Conservation (phyloP, 768 basidiomycete genomes). For the Imleria badia region DNA sequence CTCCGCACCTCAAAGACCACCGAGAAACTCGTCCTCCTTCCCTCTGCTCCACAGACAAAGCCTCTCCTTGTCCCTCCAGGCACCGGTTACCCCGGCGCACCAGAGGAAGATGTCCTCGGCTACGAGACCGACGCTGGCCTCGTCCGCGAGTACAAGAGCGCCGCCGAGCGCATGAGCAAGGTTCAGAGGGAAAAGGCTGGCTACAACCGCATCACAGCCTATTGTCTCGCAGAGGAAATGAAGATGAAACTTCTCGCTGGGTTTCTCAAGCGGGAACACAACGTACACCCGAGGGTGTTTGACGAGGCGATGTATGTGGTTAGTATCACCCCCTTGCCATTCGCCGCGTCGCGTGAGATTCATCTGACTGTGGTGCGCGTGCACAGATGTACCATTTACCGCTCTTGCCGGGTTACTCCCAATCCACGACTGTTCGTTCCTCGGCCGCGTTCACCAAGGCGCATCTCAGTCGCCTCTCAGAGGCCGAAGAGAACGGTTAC, state of each 20-base stretch:
- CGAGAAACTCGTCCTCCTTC: slow-evolving; percentile 87
- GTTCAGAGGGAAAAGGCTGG: slow-evolving; percentile 79
- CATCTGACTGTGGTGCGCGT: background rate
- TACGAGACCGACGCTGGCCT: slow-evolving; percentile 63
- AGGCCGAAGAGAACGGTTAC: slow-evolving; percentile 90
- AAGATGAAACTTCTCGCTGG: slow-evolving; percentile 81
- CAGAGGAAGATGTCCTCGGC: slow-evolving; percentile 52
- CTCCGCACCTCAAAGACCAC: slow-evolving; percentile 88
- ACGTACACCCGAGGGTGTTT: slow-evolving; percentile 80
- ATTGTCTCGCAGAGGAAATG: slow-evolving; percentile 83
- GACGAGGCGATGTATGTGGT: slow-evolving; percentile 95
- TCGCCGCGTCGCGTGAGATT: background rate
- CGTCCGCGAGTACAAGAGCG: slow-evolving; percentile 76
- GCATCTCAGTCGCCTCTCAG: slow-evolving; percentile 66
- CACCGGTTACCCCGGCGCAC: slow-evolving; percentile 11
- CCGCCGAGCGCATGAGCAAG: slow-evolving; percentile 88
- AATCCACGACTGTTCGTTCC: slow-evolving; percentile 81
- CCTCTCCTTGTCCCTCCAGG: slow-evolving; percentile 43
- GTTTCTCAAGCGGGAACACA: slow-evolving; percentile 92
- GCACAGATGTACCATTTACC: slow-evolving; percentile 87
- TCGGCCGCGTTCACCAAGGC: slow-evolving; percentile 64
- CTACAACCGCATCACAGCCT: slow-evolving; percentile 82
- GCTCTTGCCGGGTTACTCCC: slow-evolving; percentile 87
- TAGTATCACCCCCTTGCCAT: slow-evolving; percentile 31
- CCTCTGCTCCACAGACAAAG: slow-evolving; percentile 85